Conservation (phyloP, 148 eudicot species). For the Vaccinium vitisidaea region DNA sequence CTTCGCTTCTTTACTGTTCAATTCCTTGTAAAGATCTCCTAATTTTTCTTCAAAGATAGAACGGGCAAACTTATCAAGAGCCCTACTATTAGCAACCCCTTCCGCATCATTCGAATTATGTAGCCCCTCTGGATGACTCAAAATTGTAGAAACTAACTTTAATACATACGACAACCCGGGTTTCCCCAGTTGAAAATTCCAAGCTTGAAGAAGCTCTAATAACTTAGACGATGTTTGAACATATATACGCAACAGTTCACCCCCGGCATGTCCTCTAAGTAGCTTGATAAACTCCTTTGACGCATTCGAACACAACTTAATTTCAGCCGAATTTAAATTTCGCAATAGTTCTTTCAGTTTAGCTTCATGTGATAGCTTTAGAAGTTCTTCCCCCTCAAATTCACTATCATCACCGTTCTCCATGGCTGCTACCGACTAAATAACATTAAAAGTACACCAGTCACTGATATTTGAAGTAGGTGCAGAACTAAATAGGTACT, state of each 20-base stretch:
- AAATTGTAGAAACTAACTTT: conserved; percentile 51
- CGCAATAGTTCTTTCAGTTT: conserved; percentile 69
- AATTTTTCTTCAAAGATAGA: conserved; percentile 56
- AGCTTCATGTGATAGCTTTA: conserved; percentile 50
- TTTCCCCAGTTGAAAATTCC: conserved; percentile 65
- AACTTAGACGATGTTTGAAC: conserved; percentile 53
- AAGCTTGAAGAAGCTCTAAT: conserved; percentile 69
- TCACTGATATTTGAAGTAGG: not conserved
- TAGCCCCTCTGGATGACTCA: conserved; percentile 56
- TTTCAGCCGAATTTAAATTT: conserved; percentile 57
- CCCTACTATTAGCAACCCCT: conserved; percentile 39
- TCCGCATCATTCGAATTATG: conserved; percentile 31
- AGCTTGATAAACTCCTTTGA: conserved; percentile 71
- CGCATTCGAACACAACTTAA: conserved; percentile 55
- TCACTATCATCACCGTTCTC: conserved; percentile 5
- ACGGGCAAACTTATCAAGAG: conserved; percentile 66
- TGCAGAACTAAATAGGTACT: not conserved
- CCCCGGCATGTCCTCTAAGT: conserved; percentile 53
- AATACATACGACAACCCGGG: conserved; percentile 51
- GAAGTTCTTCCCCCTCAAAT: conserved; percentile 19
- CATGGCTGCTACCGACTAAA: conserved; percentile 9
- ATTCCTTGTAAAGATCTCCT: conserved; percentile 64
- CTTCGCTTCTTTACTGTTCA: conserved; percentile 77
- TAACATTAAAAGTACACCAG: not conserved
- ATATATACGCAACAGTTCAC: conserved; percentile 54